Evolutionary conservation across 1,139 yeast species (phyloP).

Genomic region (Candida pseudocylindracea): DNA sequence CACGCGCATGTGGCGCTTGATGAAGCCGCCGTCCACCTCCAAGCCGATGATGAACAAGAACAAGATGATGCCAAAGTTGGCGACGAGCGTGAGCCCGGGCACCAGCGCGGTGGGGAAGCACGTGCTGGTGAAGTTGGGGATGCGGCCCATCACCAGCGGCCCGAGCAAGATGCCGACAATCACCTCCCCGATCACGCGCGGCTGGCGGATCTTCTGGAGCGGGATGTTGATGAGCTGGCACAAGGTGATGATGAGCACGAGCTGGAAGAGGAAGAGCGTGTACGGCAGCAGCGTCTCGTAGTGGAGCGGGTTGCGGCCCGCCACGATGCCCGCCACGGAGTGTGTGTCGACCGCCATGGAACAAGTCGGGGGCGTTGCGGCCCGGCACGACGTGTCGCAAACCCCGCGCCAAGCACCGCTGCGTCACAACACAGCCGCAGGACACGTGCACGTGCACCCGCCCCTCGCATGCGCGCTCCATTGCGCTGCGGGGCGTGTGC

Average conservation of each 20-base stretch:
- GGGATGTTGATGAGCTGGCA: constrained; percentile 38
- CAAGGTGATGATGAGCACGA: constrained; percentile 26
- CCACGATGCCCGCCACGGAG: constrained; percentile 40
- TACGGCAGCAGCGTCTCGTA: constrained; percentile 33
- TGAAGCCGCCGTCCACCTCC: constrained; percentile 49
- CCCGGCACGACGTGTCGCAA: no score
- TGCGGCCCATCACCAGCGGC: constrained; percentile 46
- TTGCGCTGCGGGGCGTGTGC: no score
- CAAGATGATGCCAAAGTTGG: constrained; percentile 51
- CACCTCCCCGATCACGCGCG: constrained; percentile 61
- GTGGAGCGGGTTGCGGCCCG: constrained; percentile 46
- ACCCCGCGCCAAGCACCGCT: no score
- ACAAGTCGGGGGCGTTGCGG: no score
- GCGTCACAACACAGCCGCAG: no score
- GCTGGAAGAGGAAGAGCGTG: constrained; percentile 39
- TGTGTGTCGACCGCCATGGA: constrained; percentile 9
- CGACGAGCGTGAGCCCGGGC: constrained; percentile 40
- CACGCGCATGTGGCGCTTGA: constrained; percentile 31
- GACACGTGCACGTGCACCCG: no score
- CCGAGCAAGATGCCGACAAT: constrained; percentile 53
- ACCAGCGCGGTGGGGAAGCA: constrained; percentile 43
- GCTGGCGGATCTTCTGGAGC: constrained; percentile 37
- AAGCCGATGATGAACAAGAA: constrained; percentile 57
- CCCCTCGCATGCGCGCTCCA: no score
- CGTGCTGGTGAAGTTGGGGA: constrained; percentile 37